Evolutionary conservation across 1,284 basidiomycete genomes (phyloP), one percentile per base, ranked within the genome.

Genomic region (Tilletia walkeri): DNA sequence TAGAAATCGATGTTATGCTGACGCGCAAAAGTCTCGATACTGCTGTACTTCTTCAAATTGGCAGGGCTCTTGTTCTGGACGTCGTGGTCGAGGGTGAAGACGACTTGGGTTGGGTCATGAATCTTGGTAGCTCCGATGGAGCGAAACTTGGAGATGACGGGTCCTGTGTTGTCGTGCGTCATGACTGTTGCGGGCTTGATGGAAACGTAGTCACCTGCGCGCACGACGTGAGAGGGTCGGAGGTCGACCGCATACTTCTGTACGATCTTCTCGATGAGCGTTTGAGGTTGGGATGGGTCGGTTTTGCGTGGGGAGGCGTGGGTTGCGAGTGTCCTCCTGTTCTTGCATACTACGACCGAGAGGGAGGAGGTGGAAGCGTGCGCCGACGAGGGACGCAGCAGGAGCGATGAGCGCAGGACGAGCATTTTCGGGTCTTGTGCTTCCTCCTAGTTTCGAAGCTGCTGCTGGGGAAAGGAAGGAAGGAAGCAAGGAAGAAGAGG

Each of bases 171-270:
- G 84, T 99, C 87, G 72, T 85, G 84, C 9, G 85, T 86, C 85
- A 86, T 85, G 69, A 98, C 94, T 88, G 96, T 93, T 83, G 96
- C 90, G 20, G 96, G 96, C 38, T 89, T 89, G 85, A 99, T 96
- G 92, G 97, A 97, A 66, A 99, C 94, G 89, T 98, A 99, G 89
- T 99, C 96, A 45, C 96, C 96, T 38, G 95, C 92, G 79, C 89
- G 90, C 75, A 98, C 92, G 49, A 78, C 75, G 63, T 78, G 77
- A 10, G 72, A 70, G 36, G 88, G 87, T 80, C 91, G 91, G 14
- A 94, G 87, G 69, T 91, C 94, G 48, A 99, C 93, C 0, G 95
- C 91, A 86, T 98, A 96, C 82, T 91, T 92, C 84, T 99, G 95
- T 0, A 99, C 95, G 75, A 99, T 91, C 87, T 99, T 99, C 86